Evolutionary conservation across 768 basidiomycete species (phyloP).

Genomic region (Lentinula sp.): DNA sequence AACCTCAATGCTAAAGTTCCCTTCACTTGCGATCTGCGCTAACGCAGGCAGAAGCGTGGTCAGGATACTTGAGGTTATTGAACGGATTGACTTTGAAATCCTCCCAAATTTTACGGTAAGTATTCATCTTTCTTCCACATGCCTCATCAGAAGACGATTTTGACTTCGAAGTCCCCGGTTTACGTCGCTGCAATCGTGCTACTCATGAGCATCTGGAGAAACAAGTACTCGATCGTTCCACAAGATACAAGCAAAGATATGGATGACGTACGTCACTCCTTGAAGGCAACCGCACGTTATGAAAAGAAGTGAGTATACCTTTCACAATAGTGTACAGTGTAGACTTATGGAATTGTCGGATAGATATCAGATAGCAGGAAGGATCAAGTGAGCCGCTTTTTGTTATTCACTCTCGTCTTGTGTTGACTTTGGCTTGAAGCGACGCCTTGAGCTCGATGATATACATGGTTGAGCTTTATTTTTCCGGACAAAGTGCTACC

Average conservation of each 20-base stretch:
- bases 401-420: background rate
- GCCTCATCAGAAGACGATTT: background rate
- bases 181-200: slow-evolving; percentile 39
- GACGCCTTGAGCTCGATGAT: background rate
- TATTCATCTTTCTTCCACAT: background rate
- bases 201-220: slow-evolving; percentile 42
- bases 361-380: slow-evolving; percentile 2
- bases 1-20: slow-evolving; percentile 19
- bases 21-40: slow-evolving; percentile 36
- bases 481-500: background rate
- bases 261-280: background rate
- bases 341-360: background rate
- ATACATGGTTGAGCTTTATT: background rate
- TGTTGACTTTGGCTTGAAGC: background rate
- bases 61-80: slow-evolving; percentile 42
- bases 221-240: background rate
- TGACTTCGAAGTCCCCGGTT: slow-evolving; percentile 17
- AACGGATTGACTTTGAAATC: background rate
- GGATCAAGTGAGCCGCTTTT: background rate
- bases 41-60: slow-evolving; percentile 30
- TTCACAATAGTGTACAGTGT: background rate
- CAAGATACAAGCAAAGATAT: background rate
- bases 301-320: background rate
- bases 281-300: background rate
- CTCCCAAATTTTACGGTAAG: background rate